A percentile compares a stretch with the other conserved stretches of the same genome.
These are phyloP conservation scores for Leishmania martiniquensis DNA, from an alignment of 208 protist genomes.

Conservation along the genomic window DNA sequence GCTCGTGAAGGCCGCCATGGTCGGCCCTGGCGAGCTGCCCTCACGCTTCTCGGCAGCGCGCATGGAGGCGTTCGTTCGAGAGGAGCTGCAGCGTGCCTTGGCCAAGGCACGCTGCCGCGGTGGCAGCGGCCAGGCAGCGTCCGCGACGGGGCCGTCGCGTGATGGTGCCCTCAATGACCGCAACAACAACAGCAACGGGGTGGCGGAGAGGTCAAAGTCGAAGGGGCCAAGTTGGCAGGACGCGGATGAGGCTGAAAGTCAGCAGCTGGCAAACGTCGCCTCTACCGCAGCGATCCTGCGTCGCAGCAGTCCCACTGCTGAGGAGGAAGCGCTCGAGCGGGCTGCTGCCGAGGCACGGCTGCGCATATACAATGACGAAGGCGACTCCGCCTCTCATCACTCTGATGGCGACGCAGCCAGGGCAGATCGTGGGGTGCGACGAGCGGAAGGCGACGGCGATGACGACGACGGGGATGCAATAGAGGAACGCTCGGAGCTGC, in stretches of 20 bases:
- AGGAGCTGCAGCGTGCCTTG: constrained; percentile 32
- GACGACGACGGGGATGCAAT: constrained; percentile 9
- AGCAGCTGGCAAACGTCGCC: constrained; percentile 31
- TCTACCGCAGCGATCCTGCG: constrained; percentile 23
- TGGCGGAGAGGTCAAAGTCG: background rate
- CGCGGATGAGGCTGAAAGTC: constrained; percentile 25
- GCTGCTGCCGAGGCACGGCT: constrained; percentile 26
- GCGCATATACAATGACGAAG: constrained; percentile 18
- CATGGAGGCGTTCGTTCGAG: constrained; percentile 51
- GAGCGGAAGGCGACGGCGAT: background rate
- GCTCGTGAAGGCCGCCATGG: constrained; percentile 7
- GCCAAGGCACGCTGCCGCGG: constrained; percentile 13
- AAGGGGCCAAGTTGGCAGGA: constrained; percentile 6
- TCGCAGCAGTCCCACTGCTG: constrained; percentile 15
- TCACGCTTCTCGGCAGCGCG: constrained; percentile 38
- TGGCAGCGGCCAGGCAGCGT: background rate
- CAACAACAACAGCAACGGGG: background rate
- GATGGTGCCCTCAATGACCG: background rate
- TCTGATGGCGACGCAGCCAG: background rate
- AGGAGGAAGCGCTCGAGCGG: constrained; percentile 22
- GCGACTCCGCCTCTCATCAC: background rate
- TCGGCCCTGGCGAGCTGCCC: constrained; percentile 38
- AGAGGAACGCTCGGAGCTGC: constrained; percentile 20
- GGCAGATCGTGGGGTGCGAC: background rate
- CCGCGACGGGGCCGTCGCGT: too few species aligned